Evolutionary conservation across 140 eudicot genomes (phyloP).

Genomic region (Anethum foeniculum): DNA sequence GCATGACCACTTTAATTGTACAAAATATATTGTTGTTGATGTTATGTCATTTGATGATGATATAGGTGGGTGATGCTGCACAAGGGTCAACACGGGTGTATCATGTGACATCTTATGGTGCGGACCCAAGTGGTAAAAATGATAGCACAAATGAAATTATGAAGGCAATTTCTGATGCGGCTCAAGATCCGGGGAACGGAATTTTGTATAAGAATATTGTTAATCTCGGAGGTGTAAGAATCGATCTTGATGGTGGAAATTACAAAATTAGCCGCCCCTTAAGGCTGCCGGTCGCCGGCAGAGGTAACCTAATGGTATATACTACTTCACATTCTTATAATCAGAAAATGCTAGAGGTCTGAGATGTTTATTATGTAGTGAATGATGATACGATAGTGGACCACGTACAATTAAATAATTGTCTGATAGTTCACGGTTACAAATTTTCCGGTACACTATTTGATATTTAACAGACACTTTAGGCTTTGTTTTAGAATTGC

Average conservation of each 20-base stretch:
- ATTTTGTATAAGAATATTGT: slow-evolving; percentile 48
- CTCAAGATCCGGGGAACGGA: slow-evolving; percentile 35
- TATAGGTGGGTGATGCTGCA: slow-evolving; percentile 25
- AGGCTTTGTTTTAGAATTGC: no score
- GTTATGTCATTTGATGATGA: not conserved
- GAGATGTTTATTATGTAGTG: no score
- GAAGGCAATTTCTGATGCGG: slow-evolving; percentile 60
- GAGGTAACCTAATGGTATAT: slow-evolving; percentile 71
- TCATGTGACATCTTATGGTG: slow-evolving; percentile 74
- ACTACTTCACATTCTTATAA: not conserved
- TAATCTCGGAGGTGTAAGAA: slow-evolving; percentile 74
- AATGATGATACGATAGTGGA: no score
- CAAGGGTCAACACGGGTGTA: slow-evolving; percentile 34
- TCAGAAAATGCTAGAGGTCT: not conserved
- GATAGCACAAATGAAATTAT: slow-evolving; percentile 78
- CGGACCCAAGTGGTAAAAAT: slow-evolving; percentile 79
- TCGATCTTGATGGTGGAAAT: slow-evolving; percentile 77
- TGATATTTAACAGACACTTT: no score
- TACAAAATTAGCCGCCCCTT: slow-evolving; percentile 73
- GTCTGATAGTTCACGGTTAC: no score
- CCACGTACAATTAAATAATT: no score
- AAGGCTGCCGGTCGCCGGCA: slow-evolving; percentile 49
- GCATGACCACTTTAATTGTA: no score
- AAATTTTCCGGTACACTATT: not conserved
- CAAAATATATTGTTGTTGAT: not conserved